Base-by-base conservation (phyloP, 371 early-diverging fungal genomes). In the Mucor racemosus region DNA sequence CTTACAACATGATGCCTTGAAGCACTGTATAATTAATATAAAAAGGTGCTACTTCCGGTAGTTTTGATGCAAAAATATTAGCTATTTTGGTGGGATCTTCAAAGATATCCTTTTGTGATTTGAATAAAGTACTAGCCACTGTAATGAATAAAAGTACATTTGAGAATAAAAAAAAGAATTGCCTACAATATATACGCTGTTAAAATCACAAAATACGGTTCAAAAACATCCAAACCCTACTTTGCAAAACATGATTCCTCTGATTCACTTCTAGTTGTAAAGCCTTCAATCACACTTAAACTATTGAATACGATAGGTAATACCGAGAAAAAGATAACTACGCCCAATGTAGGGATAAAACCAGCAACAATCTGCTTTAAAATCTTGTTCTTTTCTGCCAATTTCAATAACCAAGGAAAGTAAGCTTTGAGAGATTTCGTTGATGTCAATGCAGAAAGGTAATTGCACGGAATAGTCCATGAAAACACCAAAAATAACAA, bases 101-200 rank as follows among this genome's bases (percentile, higher is more conserved):
- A 57, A 91, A 73, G 5, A 92, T 89, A 35, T 93, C 89, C 40
- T 86, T 79, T 50, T 94, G 64, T 14, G 91, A 80, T 50, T 90
- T 84, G 76, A 91, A 91, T 60, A 95, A 73, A 0, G 95, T 92
- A 39, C 88, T 86, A 5, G 93, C 91, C 9, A 95, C 80, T 7
- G 92, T 90, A 74, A 94, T 92, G 11, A 95, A 88, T 58, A 98
- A 78, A 42, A 98, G 75, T 8, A 97, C 90, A 76, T 96, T 98
- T 81, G 93, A 90, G 34, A 97, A 74, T 58, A 91, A 86, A 67
- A 95, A 97, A 60, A 91, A 90, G 75, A 93, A 96, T 77, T 95
- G 93, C 72, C 94, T 93, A 72, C 69, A 68, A 67, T 77, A 77
- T 26, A 53, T 19, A 39, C 48, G 42, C 42, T 6, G 14, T 40